Evolutionary conservation across 495 filamentous ascomycete species (phyloP), one percentile per base, ranked within the genome.

Genomic region (Collariella sp.): DNA sequence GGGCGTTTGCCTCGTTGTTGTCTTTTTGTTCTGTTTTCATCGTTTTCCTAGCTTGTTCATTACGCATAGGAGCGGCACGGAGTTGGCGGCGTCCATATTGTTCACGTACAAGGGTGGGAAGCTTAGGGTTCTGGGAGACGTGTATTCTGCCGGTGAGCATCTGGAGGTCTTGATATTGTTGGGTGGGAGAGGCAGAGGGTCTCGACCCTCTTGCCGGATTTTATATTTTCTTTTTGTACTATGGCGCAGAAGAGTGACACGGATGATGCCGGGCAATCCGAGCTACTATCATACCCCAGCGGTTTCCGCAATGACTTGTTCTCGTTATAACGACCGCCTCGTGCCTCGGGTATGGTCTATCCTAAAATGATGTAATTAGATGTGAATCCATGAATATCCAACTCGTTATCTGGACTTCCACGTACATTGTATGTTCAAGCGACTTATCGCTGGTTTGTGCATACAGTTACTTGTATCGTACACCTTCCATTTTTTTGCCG

Each of bases 21-120:
- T 23, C 12, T 5, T 22, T 16, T 31, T 18, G 10, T 50, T 40
- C n/a, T 49, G 33, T 52, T 52, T 59, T 49, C 33, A 22, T 54
- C 35, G 9, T 51, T 47, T 62, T 65, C 52, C 55, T 64, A 59
- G 59, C 59, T 66, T 66, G 54, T 60, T 57, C 53, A 60, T 59
- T 61, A 44, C 58, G 66, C 66, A 69, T 69, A 50, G 64, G 56
- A 59, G 38, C 61, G 67, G 67, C 64, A 60, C 56, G 64, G 65
- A 69, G 61, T 72, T 67, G 66, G 67, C 57, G 67, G 67, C 62
- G 66, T 67, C 58, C 58, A 64, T 68, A 72, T 74, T 64, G 58
- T 59, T 63, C 63, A 67, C 59, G 63, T 64, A 63, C 61, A 67
- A 46, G 55, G 61, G 26, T 19, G 40, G 47, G 46, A 44, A 18